Conservation (phyloP, 352 stramenopile species). For the Hyaloperonospora brassicae region DNA sequence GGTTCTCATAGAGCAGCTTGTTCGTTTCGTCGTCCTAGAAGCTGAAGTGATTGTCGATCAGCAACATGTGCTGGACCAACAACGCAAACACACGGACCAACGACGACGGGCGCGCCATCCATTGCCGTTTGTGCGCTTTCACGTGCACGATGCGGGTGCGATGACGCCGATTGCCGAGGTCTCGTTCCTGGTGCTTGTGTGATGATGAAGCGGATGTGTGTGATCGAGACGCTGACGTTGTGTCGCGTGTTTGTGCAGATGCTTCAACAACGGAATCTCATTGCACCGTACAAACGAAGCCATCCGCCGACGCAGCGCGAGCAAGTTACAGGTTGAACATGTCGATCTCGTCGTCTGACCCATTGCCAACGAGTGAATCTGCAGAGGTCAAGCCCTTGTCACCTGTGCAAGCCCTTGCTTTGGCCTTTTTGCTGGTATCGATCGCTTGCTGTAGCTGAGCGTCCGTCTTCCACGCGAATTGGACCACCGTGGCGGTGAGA, state of each 20-base stretch:
- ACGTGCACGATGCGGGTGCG: constrained; percentile 30
- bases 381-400: too few species aligned
- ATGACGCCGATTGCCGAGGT: constrained; percentile 44
- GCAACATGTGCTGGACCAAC: constrained; percentile 18
- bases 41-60: constrained; percentile 46
- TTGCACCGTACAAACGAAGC: constrained; percentile 21
- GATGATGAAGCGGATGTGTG: neutral
- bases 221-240: neutral
- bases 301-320: constrained; percentile 11
- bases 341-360: constrained; percentile 1
- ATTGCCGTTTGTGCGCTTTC: constrained; percentile 25
- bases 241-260: constrained; percentile 11
- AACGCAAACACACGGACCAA: constrained; percentile 11
- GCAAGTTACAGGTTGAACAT: constrained; percentile 1
- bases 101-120: constrained; percentile 5
- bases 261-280: constrained; percentile 30
- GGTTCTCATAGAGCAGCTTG: neutral
- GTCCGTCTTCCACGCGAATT: constrained; percentile 36
- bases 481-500: constrained; percentile 44
- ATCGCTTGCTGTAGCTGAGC: constrained; percentile 14
- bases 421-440: constrained; percentile 6
- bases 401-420: constrained; percentile 2
- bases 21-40: constrained; percentile 19
- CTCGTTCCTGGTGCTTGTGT: neutral
- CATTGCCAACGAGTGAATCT: too few species aligned